These are phyloP conservation scores for Malassezia brasiliensis DNA, from an alignment of 1,284 basidiomycete species.

Conservation along the genomic window DNA sequence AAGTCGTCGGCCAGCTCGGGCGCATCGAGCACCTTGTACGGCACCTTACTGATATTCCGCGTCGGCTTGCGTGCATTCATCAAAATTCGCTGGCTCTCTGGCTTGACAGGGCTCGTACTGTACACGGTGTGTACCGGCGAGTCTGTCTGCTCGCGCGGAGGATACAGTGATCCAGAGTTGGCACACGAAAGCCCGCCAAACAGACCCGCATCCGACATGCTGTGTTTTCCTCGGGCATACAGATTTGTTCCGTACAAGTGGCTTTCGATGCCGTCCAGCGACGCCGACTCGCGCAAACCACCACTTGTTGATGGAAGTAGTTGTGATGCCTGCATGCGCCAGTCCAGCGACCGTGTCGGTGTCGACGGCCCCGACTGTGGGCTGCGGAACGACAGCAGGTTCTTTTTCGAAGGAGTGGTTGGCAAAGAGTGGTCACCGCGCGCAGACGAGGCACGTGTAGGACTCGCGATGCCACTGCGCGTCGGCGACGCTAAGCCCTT, in stretches of 20 bases:
- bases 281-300: constrained; percentile 8
- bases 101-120: constrained; percentile 77
- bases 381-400: constrained; percentile 51
- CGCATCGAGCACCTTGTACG: constrained; percentile 93
- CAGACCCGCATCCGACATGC: constrained; percentile 18
- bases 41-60: constrained; percentile 80
- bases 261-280: constrained; percentile 16
- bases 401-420: constrained; percentile 49
- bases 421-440: constrained; percentile 15
- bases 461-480: neutral
- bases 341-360: constrained; percentile 14
- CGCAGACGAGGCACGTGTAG: neutral
- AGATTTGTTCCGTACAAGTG: neutral
- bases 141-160: constrained; percentile 41
- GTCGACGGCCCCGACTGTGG: constrained; percentile 26
- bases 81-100: constrained; percentile 70
- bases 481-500: constrained; percentile 4
- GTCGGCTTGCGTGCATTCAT: constrained; percentile 71
- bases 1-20: constrained; percentile 90
- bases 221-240: constrained; percentile 1
- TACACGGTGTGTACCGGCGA: constrained; percentile 70
- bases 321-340: constrained; percentile 8
- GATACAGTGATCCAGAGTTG: neutral
- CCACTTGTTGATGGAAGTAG: neutral
- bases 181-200: constrained; percentile 26